These are phyloP conservation scores for Dactylellina haptotyla DNA, from an alignment of 2,329 filamentous ascomycete genomes.

Conservation along the genomic window DNA sequence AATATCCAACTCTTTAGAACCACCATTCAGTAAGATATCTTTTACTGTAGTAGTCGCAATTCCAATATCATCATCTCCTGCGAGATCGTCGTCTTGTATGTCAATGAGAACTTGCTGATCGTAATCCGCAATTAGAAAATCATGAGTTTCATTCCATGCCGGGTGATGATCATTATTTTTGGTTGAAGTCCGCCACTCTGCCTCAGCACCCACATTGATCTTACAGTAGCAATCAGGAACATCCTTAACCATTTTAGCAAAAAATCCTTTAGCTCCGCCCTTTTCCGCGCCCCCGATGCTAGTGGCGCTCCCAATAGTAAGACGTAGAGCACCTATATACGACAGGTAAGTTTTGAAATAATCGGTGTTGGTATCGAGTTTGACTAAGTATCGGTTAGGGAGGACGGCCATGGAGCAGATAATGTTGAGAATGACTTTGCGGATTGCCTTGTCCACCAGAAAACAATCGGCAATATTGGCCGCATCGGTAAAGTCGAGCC, in stretches of 20 bases:
- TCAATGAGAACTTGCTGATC: slow-evolving; percentile 63
- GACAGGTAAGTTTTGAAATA: slow-evolving; percentile 66
- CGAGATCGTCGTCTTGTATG: slow-evolving; percentile 64
- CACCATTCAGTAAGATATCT: slow-evolving; percentile 63
- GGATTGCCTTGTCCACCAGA: slow-evolving; percentile 63
- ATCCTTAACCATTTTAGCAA: slow-evolving; percentile 64
- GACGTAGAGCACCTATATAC: slow-evolving; percentile 63
- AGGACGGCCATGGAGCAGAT: slow-evolving; percentile 65
- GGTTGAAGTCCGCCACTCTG: slow-evolving; percentile 63
- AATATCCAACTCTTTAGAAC: slow-evolving; percentile 62
- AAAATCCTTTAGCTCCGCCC: slow-evolving; percentile 60
- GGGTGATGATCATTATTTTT: slow-evolving; percentile 64
- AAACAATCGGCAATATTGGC: slow-evolving; percentile 63
- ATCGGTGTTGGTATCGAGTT: slow-evolving; percentile 64
- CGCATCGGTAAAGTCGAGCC: slow-evolving; percentile 65
- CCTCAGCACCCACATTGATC: slow-evolving; percentile 63
- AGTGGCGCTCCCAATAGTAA: slow-evolving; percentile 63
- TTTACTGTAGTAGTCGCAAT: slow-evolving; percentile 62
- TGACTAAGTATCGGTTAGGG: slow-evolving; percentile 66
- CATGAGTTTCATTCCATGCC: slow-evolving; percentile 65
- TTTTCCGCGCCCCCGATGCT: slow-evolving; percentile 60
- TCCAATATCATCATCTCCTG: slow-evolving; percentile 64
- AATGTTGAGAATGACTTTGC: slow-evolving; percentile 64
- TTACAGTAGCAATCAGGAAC: slow-evolving; percentile 65
- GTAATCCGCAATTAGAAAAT: slow-evolving; percentile 64